Evolutionary conservation across 139 green algal species (phyloP).

Genomic region (Chlorella sp.): DNA sequence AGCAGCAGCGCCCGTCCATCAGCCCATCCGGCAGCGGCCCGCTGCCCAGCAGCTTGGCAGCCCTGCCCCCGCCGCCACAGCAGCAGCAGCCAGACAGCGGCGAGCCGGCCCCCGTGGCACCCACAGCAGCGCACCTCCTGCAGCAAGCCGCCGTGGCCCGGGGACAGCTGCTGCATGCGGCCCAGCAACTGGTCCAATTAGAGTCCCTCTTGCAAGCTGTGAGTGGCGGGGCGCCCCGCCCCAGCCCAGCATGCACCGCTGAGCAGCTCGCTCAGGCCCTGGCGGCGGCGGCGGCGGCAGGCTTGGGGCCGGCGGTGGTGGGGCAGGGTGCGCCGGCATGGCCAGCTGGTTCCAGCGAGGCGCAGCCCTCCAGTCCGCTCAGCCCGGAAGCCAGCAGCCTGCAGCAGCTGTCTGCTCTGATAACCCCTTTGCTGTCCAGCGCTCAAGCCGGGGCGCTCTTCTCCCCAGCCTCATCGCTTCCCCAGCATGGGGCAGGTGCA

Average conservation of each 20-base stretch:
- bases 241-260: neutral
- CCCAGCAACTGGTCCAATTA: neutral
- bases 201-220: neutral
- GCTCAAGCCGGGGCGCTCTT: no score
- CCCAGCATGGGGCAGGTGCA: no score
- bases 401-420: neutral
- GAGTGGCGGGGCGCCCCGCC: neutral
- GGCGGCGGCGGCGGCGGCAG: neutral
- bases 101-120: neutral
- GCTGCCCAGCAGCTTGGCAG: no score
- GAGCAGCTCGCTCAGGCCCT: neutral
- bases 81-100: neutral
- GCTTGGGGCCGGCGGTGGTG: neutral
- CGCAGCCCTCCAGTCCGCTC: neutral
- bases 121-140: neutral
- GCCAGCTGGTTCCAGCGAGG: neutral
- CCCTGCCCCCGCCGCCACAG: no score
- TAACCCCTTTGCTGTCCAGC: no score
- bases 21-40: neutral
- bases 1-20: neutral
- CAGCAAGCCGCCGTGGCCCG: neutral
- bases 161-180: slow-evolving; percentile 1
- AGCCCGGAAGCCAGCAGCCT: neutral
- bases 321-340: neutral
- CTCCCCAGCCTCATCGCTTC: no score